Conservation (phyloP, 1,284 basidiomycete genomes). For the Papiliotrema nemorosa region DNA sequence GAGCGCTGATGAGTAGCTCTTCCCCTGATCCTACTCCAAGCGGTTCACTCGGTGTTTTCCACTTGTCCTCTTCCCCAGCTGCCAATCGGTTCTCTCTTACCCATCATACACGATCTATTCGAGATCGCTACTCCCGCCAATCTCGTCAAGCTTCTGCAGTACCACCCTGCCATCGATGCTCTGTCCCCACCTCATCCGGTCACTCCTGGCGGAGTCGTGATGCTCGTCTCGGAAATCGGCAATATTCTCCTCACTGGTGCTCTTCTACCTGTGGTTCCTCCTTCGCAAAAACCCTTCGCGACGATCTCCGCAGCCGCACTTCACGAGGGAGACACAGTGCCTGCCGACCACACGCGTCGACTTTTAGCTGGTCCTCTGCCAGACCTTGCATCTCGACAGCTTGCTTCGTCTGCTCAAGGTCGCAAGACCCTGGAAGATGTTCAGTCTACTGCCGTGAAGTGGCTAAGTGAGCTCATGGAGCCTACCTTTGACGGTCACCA, state of each 20-base stretch:
- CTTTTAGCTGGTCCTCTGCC: conserved; percentile 20
- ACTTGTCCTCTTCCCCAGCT: conserved; percentile 28
- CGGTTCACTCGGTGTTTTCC: conserved; percentile 25
- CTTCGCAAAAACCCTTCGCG: conserved; percentile 19
- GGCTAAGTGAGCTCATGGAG: conserved; percentile 42
- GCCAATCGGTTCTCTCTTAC: conserved; percentile 11
- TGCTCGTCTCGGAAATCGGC: conserved; percentile 33
- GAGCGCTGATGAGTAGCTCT: too few species aligned
- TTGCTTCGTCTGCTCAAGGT: not conserved
- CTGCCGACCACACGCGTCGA: conserved; percentile 20
- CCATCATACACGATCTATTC: conserved; percentile 17
- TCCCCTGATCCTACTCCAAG: conserved; percentile 27
- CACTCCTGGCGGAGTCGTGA: conserved; percentile 30
- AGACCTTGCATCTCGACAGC: conserved; percentile 4
- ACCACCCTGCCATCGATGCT: conserved; percentile 9
- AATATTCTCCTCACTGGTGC: conserved; percentile 35
- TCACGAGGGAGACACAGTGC: conserved; percentile 11
- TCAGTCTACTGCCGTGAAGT: conserved; percentile 21
- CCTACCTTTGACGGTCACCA: conserved; percentile 5
- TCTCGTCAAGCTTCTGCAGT: conserved; percentile 31
- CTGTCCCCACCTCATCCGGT: conserved; percentile 32
- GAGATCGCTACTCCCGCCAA: conserved; percentile 25
- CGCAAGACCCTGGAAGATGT: conserved; percentile 8
- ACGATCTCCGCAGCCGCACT: not conserved
- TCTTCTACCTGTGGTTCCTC: conserved; percentile 20